Evolutionary conservation across 306 rosid species (phyloP), one percentile per base, ranked within the genome.

Genomic region (Dicorynia guianensis): DNA sequence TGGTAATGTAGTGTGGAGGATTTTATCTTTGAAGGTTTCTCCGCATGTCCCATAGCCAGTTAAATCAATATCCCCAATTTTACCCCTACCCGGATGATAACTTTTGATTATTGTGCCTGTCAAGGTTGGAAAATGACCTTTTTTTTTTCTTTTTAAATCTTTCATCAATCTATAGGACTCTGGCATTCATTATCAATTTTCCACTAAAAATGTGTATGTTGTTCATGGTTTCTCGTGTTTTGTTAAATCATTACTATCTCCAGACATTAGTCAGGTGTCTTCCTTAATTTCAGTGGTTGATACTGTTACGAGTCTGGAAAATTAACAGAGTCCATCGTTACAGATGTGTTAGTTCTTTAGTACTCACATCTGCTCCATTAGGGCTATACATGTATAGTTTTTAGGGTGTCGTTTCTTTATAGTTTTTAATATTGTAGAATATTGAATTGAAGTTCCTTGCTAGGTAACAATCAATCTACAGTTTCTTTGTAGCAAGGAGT

Each of bases 201-300:
- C 64, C 17, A 60, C 43, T 33, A 9, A 5, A n/a, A n/a, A n/a
- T n/a, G n/a, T n/a, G n/a, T n/a, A n/a, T n/a, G n/a, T n/a, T n/a
- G n/a, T n/a, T n/a, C n/a, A n/a, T n/a, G n/a, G n/a, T n/a, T n/a
- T n/a, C n/a, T n/a, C n/a, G n/a, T n/a, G n/a, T n/a, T n/a, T n/a
- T n/a, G n/a, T n/a, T 30, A 20, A 14, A 11, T 48, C 63, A 46
- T 58, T 52, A 34, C 10, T 81, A 2, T 62, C 47, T 55, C 85
- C 89, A 76, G 90, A 76, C 89, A 55, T 82, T 54, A 87, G 91
- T 85, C 91, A 86, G 25, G 90, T 88, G 65, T 87, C 84, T 36
- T 74, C 72, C 63, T 76, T 71, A 40, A 49, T 18, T 5, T 55
- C 39, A 5, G 60, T 75, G 68, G 84, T 38, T 76, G 82, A 71